Evolutionary conservation across 345 rosid genomes (phyloP).

Genomic region (Euphorbia tirucalli): DNA sequence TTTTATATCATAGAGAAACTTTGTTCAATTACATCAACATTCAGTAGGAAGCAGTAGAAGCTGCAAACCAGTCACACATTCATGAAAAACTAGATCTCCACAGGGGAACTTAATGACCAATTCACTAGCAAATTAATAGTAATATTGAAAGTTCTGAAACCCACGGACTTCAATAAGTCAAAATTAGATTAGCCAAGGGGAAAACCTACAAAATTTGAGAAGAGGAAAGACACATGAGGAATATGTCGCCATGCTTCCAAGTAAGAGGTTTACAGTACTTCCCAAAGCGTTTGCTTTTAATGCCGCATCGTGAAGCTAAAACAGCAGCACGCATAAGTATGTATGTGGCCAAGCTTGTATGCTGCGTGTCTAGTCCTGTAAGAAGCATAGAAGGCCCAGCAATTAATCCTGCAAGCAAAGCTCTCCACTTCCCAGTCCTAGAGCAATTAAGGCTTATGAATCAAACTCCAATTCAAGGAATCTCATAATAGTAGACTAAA

Average conservation of each 20-base stretch:
- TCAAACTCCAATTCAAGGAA: constrained; percentile 9
- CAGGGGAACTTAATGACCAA: background rate
- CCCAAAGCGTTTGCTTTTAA: constrained; percentile 81
- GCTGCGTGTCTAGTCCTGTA: constrained; percentile 75
- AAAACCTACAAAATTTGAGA: constrained; percentile 81
- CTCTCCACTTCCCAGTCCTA: constrained; percentile 92
- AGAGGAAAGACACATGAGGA: constrained; percentile 95
- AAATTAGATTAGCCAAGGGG: background rate
- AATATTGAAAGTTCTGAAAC: background rate
- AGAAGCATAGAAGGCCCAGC: constrained; percentile 98
- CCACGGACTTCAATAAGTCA: background rate
- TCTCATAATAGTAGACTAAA: too few relatives aligned
- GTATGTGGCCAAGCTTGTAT: constrained; percentile 82
- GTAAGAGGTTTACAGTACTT: constrained; percentile 85
- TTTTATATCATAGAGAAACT: background rate
- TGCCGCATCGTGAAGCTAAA: constrained; percentile 88
- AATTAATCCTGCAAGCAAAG: constrained; percentile 75
- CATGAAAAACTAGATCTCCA: background rate
- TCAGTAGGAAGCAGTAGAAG: background rate
- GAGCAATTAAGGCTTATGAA: background rate
- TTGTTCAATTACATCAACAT: background rate
- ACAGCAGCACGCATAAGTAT: constrained; percentile 94
- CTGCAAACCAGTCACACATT: background rate
- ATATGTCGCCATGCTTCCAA: constrained; percentile 94
- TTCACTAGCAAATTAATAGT: background rate